phyloP scores from a whole-genome alignment of 306 rosid genomes.

The Mimosa pudica region DNA sequence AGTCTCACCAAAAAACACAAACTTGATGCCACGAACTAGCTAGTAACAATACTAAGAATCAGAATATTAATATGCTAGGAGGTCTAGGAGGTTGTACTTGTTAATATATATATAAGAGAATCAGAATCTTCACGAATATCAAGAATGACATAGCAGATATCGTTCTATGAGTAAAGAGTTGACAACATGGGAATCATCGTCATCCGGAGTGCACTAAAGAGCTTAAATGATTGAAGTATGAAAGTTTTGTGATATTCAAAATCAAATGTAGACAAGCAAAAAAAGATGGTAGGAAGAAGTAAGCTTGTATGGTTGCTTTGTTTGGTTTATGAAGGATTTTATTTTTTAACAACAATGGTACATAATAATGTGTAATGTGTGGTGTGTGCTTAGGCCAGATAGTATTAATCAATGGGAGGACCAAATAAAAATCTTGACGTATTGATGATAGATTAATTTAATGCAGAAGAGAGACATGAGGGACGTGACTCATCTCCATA shows the following conservation, averaged over 20 bases:
- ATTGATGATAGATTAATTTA: background rate
- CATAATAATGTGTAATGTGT: background rate
- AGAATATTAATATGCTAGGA: background rate
- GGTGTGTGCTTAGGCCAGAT: slow-evolving; percentile 2
- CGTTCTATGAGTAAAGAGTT: slow-evolving; percentile 35
- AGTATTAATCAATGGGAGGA: slow-evolving; percentile 8
- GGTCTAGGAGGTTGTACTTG: background rate
- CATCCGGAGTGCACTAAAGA: slow-evolving; percentile 33
- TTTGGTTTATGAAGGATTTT: background rate
- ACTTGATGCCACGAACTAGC: slow-evolving; percentile 25
- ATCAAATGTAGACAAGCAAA: slow-evolving; percentile 20
- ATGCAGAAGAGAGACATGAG: background rate
- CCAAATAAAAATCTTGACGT: background rate
- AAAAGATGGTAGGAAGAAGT: background rate
- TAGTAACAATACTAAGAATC: slow-evolving; percentile 6
- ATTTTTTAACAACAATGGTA: too few relatives aligned
- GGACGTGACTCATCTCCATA: background rate
- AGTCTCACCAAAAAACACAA: slow-evolving; percentile 33
- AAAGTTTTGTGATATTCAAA: slow-evolving; percentile 23
- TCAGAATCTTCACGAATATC: slow-evolving; percentile 36
- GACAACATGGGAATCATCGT: slow-evolving; percentile 53
- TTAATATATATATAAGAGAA: background rate
- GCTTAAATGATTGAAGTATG: slow-evolving; percentile 22
- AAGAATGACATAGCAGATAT: slow-evolving; percentile 34
- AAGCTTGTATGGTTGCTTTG: background rate